Evolutionary conservation across 352 stramenopile genomes (phyloP), one percentile per base, ranked within the genome.

Genomic region (Pythium phragmiticola): DNA sequence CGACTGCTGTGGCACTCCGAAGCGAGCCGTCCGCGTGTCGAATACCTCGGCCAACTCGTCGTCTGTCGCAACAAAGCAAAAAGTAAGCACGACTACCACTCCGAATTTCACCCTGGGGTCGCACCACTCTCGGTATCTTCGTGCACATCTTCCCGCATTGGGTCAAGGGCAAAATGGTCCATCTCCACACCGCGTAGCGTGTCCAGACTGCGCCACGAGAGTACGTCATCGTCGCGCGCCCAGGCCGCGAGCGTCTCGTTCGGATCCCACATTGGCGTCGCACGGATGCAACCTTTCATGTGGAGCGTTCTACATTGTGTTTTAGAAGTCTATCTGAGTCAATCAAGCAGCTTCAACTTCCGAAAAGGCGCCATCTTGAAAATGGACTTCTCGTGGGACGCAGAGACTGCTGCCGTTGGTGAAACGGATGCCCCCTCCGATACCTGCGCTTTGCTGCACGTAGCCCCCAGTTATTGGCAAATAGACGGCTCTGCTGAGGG

Each of bases 191-290:
- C 50, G 7, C 63, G 64, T 34, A 63, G 42, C 11, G 72, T 74
- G 52, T 76, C 72, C 2, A 80, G 61, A 59, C 70, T 80, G 43
- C 70, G 70, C 73, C 70, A 80, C 34, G 73, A 80, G 60, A 80
- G 60, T 64, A 72, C 37, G 33, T 80, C 73, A 41, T 80, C 73
- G 39, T 80, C 67, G 34, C 39, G 56, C 41, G 33, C 36, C 56
- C 61, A 70, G 13, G 45, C 8, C 12, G 33, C 45, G 4, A 63
- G 57, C 52, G 19, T 59, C 30, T 57, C 63, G 34, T 60, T 64
- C 43, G 55, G 63, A 46, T 70, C 58, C 63, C 63, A 70, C 63
- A 70, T 70, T 33, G n/a, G 14, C 19, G 19, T 36, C 23, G 21
- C 54, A 17, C 5, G 4, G 12, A n/a, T 23, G n/a, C 42, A 19